Conservation (phyloP, 352 stramenopile genomes). For the Aphanomyces stellatus region DNA sequence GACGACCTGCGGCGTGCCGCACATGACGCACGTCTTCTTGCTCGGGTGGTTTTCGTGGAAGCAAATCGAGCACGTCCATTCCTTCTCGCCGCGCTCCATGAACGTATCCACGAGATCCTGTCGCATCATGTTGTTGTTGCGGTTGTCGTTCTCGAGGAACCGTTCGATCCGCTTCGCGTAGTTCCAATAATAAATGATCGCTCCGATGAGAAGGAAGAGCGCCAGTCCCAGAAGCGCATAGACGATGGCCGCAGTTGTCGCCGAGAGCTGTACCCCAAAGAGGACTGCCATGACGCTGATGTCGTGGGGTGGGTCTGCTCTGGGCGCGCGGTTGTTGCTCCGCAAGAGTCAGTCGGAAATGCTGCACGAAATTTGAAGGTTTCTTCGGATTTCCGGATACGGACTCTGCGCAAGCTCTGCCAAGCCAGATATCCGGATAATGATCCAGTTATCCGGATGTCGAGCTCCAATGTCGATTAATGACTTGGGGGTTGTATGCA, state of each 20-base stretch:
- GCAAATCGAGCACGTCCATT: conserved; percentile 82
- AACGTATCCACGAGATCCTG: conserved; percentile 80
- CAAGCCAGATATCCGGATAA: too few relatives aligned
- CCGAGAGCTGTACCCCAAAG: conserved; percentile 66
- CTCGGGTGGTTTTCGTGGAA: conserved; percentile 83
- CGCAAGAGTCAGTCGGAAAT: conserved; percentile 5
- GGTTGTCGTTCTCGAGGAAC: conserved; percentile 71
- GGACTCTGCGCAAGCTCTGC: neutral
- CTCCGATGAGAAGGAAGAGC: conserved; percentile 52
- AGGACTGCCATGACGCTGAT: conserved; percentile 51
- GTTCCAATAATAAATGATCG: conserved; percentile 85
- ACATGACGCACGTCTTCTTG: conserved; percentile 77
- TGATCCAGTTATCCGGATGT: neutral
- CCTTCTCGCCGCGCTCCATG: conserved; percentile 62
- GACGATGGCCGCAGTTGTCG: conserved; percentile 57
- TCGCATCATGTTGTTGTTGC: conserved; percentile 86
- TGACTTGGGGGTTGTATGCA: too few relatives aligned
- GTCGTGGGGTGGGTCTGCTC: neutral
- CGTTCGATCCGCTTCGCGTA: conserved; percentile 81
- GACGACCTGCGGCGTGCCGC: conserved; percentile 57
- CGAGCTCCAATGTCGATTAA: too few relatives aligned
- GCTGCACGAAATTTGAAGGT: neutral
- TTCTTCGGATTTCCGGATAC: neutral
- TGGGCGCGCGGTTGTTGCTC: neutral
- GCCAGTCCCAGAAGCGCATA: conserved; percentile 70